A percentile compares a stretch with the other conserved stretches of the same genome.
Evolutionary conservation across 345 rosid species (phyloP).

Genomic region (Hevea brasiliensis): DNA sequence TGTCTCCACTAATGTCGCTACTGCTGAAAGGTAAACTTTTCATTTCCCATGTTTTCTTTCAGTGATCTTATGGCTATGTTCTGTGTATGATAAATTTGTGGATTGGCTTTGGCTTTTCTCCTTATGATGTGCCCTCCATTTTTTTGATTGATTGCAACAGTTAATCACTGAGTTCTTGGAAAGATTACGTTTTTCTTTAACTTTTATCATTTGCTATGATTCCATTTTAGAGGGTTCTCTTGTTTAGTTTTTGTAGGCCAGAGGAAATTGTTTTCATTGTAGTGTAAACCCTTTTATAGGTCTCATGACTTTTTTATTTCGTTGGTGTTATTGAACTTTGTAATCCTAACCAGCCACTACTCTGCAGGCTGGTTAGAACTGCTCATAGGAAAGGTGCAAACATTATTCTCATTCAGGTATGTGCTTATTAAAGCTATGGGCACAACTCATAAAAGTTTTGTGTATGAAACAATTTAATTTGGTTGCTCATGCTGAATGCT

Average conservation of each 20-base stretch:
- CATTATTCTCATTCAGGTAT: constrained; percentile 87
- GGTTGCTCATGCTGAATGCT: neutral
- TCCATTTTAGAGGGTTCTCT: no score
- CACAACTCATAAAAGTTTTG: neutral
- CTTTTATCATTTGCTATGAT: no score
- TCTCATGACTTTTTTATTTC: neutral
- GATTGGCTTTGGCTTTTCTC: no score
- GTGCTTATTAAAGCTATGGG: neutral
- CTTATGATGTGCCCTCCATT: no score
- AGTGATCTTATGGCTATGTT: neutral
- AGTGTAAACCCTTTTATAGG: neutral
- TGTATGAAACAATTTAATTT: neutral
- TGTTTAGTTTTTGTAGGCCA: neutral
- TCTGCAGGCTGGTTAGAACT: constrained; percentile 64
- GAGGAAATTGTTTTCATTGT: neutral
- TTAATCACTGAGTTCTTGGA: no score
- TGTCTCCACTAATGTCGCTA: constrained; percentile 61
- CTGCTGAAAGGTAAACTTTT: constrained; percentile 64
- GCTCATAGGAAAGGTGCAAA: constrained; percentile 75
- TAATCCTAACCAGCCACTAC: neutral
- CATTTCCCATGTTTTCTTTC: neutral
- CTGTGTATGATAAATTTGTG: no score
- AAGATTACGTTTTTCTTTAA: no score
- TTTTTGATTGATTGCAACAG: no score
- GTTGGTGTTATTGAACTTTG: neutral